Percentiles rank a stretch among this genome's conserved stretches.
These are phyloP conservation scores for Pythium pyrilobum DNA, from an alignment of 352 stramenopile genomes.

Conservation along the genomic window DNA sequence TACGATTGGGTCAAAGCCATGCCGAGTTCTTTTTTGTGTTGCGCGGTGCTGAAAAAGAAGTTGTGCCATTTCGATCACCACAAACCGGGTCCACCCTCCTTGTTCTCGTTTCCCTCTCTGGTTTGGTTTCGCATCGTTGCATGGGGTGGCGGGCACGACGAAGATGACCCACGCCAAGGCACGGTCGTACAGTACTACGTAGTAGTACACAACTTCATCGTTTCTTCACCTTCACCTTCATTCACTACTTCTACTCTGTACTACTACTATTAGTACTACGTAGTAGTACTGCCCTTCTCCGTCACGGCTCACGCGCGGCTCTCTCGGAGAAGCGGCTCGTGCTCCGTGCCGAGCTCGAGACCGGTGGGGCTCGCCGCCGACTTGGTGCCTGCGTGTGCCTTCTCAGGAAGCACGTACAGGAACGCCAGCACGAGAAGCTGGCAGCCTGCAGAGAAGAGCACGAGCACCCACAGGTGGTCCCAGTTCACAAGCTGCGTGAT, in stretches of 20 bases:
- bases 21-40: slow-evolving; percentile 1
- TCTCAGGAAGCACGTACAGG: slow-evolving; percentile 62
- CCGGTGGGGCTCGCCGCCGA: slow-evolving; percentile 25
- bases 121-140: background rate
- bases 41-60: background rate
- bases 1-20: slow-evolving; percentile 18
- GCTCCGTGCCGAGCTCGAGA: slow-evolving; percentile 28
- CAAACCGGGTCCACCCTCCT: background rate
- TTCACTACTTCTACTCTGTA: background rate
- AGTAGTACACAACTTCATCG: no score
- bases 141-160: no score
- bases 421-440: slow-evolving; percentile 71
- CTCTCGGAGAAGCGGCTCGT: slow-evolving; percentile 39
- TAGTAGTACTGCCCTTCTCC: background rate
- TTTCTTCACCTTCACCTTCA: background rate
- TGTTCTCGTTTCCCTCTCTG: background rate
- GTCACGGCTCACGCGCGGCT: slow-evolving; percentile 5
- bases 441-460: slow-evolving; percentile 46
- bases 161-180: no score
- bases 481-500: slow-evolving; percentile 54
- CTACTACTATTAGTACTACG: background rate
- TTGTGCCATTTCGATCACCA: slow-evolving; percentile 6
- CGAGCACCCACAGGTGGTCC: slow-evolving; percentile 51
- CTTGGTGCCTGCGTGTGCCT: slow-evolving; percentile 27
- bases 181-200: no score